Conservation (phyloP, 2,329 filamentous ascomycete genomes). For the Raffaelea ambrosiae region DNA sequence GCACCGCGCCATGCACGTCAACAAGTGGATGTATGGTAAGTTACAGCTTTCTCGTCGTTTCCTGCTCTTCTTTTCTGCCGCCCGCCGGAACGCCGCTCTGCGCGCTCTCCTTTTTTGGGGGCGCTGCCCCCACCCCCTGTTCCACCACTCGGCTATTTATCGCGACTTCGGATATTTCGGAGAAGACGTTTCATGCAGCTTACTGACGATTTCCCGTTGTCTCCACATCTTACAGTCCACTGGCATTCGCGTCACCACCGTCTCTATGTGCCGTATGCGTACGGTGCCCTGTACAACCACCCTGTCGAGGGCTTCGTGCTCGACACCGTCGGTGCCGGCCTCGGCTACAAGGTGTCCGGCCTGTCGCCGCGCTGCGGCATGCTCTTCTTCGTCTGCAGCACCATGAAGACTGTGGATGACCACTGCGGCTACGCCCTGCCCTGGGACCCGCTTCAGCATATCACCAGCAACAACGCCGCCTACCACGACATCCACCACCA, state of each 20-base stretch:
- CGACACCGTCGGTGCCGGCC: conserved; percentile 78
- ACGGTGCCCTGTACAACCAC: conserved; percentile 94
- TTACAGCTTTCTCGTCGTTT: conserved; percentile 14
- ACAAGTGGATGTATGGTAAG: conserved; percentile 93
- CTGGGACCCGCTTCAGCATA: conserved; percentile 84
- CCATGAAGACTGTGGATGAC: conserved; percentile 94
- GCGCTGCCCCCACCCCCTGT: too few relatives aligned
- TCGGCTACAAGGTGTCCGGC: conserved; percentile 72
- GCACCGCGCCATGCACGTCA: conserved; percentile 94
- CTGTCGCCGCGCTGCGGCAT: conserved; percentile 85
- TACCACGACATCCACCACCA: conserved; percentile 99
- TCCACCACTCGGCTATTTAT: conserved; percentile 36
- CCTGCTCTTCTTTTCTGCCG: neutral
- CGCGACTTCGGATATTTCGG: neutral
- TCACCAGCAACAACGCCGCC: conserved; percentile 89
- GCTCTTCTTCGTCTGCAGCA: conserved; percentile 80
- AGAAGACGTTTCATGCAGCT: conserved; percentile 14
- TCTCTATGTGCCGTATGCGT: conserved; percentile 95
- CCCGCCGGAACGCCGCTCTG: too few relatives aligned
- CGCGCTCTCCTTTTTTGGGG: too few relatives aligned
- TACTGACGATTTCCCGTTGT: neutral
- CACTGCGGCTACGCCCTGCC: conserved; percentile 96
- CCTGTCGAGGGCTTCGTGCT: conserved; percentile 89
- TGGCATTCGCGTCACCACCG: conserved; percentile 96
- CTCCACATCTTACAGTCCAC: conserved; percentile 52